Evolutionary conservation across 108 stramenopile genomes (phyloP).

Genomic region (Cyclotella kingstonii): DNA sequence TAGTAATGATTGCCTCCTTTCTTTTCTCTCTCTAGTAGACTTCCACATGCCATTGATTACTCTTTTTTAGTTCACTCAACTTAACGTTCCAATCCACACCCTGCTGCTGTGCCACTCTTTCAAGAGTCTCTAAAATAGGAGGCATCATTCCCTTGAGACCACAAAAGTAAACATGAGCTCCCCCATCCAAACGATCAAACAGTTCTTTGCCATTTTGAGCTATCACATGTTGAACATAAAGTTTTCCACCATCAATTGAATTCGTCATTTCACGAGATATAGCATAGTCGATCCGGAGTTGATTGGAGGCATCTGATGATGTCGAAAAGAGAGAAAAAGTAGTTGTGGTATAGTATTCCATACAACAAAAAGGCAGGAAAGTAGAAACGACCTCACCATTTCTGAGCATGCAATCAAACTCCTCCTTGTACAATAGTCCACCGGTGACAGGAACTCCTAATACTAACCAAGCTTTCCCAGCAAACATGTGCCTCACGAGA

Average conservation of each 20-base stretch:
- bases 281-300: slow-evolving; percentile 67
- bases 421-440: slow-evolving; percentile 74
- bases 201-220: slow-evolving; percentile 62
- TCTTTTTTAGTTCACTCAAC: slow-evolving; percentile 60
- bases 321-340: slow-evolving; percentile 6
- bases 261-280: slow-evolving; percentile 83
- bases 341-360: background rate
- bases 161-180: slow-evolving; percentile 85
- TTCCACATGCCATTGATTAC: slow-evolving; percentile 83
- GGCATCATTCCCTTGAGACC: slow-evolving; percentile 94
- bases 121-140: slow-evolving; percentile 73
- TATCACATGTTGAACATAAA: slow-evolving; percentile 86
- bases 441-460: slow-evolving; percentile 79
- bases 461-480: slow-evolving; percentile 73
- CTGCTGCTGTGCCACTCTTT: slow-evolving; percentile 49
- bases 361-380: background rate
- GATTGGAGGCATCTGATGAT: slow-evolving; percentile 20
- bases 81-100: slow-evolving; percentile 66
- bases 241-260: slow-evolving; percentile 61
- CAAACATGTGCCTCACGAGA: slow-evolving; percentile 71
- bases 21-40: slow-evolving; percentile 55
- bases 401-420: slow-evolving; percentile 71
- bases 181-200: slow-evolving; percentile 60
- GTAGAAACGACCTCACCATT: slow-evolving; percentile 41
- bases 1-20: too few relatives aligned